phyloP scores from a whole-genome alignment of 2,329 filamentous ascomycete genomes.

The Colletotrichum sp. region DNA sequence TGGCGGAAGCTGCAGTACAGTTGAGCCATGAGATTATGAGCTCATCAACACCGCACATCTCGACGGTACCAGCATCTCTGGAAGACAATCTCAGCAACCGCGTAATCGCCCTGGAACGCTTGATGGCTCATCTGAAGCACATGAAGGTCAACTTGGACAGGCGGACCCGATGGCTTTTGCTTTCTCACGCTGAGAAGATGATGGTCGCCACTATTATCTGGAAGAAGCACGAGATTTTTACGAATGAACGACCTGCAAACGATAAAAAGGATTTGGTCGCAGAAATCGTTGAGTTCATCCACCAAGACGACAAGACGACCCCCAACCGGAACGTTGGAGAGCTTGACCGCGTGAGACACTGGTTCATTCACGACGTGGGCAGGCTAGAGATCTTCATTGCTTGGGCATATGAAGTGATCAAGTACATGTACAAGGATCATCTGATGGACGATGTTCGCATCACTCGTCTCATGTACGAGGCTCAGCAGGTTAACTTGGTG shows the following conservation, averaged over 20 bases:
- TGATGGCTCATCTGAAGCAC: conserved; percentile 74
- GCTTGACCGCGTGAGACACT: conserved; percentile 81
- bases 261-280: conserved; percentile 74
- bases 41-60: conserved; percentile 77
- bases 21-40: conserved; percentile 84
- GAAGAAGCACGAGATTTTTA: conserved; percentile 77
- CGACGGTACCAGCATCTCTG: conserved; percentile 74
- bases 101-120: conserved; percentile 73
- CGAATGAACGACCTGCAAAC: conserved; percentile 61
- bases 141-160: conserved; percentile 71
- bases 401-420: conserved; percentile 80
- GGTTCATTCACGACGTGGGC: conserved; percentile 80
- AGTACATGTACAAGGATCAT: conserved; percentile 70
- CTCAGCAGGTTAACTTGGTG: conserved; percentile 68
- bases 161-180: conserved; percentile 75
- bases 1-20: conserved; percentile 76
- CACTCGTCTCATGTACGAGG: conserved; percentile 69
- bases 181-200: conserved; percentile 93
- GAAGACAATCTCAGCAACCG: conserved; percentile 81
- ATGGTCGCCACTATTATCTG: conserved; percentile 80
- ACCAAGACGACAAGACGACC: conserved; percentile 76
- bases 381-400: conserved; percentile 77
- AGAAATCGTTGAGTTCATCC: conserved; percentile 77
- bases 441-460: conserved; percentile 59
- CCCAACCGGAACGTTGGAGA: conserved; percentile 70